phyloP scores from a whole-genome alignment of 257 asterid species.

The Ajuga chamaepitys region DNA sequence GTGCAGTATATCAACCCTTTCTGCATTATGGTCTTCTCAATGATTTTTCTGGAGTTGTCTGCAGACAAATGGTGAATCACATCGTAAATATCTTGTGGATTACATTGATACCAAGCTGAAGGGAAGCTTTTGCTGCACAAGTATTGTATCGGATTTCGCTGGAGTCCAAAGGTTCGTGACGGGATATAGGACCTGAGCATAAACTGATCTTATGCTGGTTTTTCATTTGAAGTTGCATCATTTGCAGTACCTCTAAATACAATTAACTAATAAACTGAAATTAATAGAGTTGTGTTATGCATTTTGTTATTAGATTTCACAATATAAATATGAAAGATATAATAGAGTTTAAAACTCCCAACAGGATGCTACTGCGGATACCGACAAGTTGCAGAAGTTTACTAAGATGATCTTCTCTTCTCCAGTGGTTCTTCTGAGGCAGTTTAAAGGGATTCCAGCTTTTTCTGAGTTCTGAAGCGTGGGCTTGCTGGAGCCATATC shows the following conservation, averaged over 20 bases:
- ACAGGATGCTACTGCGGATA: no score
- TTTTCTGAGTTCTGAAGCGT: conserved; percentile 92
- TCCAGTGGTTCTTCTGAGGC: conserved; percentile 79
- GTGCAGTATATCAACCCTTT: no score
- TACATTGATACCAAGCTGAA: conserved; percentile 43
- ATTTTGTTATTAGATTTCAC: no score
- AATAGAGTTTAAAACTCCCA: no score
- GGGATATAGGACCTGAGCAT: conserved; percentile 46
- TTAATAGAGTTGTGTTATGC: no score
- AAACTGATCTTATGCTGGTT: no score
- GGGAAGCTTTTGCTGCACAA: conserved; percentile 44
- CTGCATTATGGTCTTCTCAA: no score
- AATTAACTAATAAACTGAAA: no score
- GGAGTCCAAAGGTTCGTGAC: conserved; percentile 73
- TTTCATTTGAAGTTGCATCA: no score
- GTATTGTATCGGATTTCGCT: conserved; percentile 51
- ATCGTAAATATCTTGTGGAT: conserved; percentile 49
- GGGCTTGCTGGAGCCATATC: conserved; percentile 93
- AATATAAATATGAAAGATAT: no score
- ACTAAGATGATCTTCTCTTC: conserved; percentile 62
- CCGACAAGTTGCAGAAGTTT: no score
- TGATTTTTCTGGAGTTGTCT: background rate
- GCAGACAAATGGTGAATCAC: conserved; percentile 87
- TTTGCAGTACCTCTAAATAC: no score
- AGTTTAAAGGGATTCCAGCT: conserved; percentile 99